These are phyloP conservation scores for Biscutella laevigata DNA, from an alignment of 441 rosid species.

Conservation along the genomic window DNA sequence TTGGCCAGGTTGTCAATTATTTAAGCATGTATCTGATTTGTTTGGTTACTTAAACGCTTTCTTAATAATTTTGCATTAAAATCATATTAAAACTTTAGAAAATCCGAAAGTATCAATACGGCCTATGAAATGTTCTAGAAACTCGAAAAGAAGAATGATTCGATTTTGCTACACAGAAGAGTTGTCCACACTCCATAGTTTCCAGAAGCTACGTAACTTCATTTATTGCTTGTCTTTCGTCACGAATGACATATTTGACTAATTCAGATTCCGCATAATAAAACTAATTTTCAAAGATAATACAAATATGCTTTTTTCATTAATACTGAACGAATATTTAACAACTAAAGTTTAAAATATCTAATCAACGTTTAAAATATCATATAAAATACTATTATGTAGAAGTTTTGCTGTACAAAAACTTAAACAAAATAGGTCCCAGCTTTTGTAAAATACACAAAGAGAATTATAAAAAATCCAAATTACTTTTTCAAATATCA, in stretches of 20 bases:
- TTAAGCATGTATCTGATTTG: too few relatives aligned
- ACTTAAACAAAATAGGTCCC: too few relatives aligned
- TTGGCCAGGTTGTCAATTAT: too few relatives aligned
- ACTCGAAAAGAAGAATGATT: background rate
- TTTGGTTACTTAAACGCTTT: too few relatives aligned
- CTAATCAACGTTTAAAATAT: background rate
- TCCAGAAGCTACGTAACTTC: slow-evolving; percentile 12
- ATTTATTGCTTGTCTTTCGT: background rate
- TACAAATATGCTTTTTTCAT: background rate
- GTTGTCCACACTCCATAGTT: background rate
- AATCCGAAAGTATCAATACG: too few relatives aligned
- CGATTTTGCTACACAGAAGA: too few relatives aligned
- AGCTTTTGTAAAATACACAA: background rate
- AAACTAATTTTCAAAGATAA: background rate
- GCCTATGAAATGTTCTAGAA: too few relatives aligned
- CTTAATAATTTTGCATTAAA: too few relatives aligned
- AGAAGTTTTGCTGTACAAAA: background rate
- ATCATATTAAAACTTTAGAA: too few relatives aligned
- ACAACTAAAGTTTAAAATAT: too few relatives aligned
- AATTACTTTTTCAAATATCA: background rate
- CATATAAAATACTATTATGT: too few relatives aligned
- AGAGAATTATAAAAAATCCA: background rate
- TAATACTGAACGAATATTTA: too few relatives aligned
- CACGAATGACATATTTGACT: slow-evolving; percentile 16
- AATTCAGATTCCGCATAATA: background rate